Evolutionary conservation across 768 basidiomycete species (phyloP), one percentile per base, ranked within the genome.

Genomic region (Scleroderma citrinum): DNA sequence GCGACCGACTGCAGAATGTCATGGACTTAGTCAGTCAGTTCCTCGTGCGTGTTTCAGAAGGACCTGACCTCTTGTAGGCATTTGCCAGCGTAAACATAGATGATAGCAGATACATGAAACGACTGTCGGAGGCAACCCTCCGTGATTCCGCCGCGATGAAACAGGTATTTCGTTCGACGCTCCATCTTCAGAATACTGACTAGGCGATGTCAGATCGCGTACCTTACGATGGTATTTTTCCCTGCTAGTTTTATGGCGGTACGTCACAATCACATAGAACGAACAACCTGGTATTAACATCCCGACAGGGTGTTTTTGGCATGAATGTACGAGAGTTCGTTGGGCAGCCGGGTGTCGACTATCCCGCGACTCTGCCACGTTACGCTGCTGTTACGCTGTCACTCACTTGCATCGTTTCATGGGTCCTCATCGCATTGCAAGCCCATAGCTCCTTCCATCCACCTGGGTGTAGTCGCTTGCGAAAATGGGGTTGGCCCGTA

Each of bases 151-250:
- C 66, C 7, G 68, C 69, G 2, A 70, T 69, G 60, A 69, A 69
- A 51, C 68, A 61, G 50, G 63, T 67, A 46, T 31, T 41, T 50
- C 2, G 1, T 38, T 7, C 23, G n/a, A 21, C 5, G 34, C 5
- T 49, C 72, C 71, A 46, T 69, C 70, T 1, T 17, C 2, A 13
- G 20, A 5, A 21, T 16, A 6, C 26, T 2, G 13, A n/a, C 26
- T 23, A 49, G n/a, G 1, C 29, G 17, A 4, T n/a, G 21, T 17
- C 21, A 66, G 64, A 64, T 66, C 14, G 59, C 78, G 0, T 81
- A 80, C 51, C 62, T 83, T 2, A 78, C 80, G 0, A 82, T 82
- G 78, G 58, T 81, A 16, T 83, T 82, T 59, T 64, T 83, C 8
- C 82, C 82, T 0, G 74, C 77, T 2, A 73, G 73, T 13, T 77